These are phyloP conservation scores for Ilex paraguariensis DNA, from an alignment of 305 asterid species.

Conservation along the genomic window DNA sequence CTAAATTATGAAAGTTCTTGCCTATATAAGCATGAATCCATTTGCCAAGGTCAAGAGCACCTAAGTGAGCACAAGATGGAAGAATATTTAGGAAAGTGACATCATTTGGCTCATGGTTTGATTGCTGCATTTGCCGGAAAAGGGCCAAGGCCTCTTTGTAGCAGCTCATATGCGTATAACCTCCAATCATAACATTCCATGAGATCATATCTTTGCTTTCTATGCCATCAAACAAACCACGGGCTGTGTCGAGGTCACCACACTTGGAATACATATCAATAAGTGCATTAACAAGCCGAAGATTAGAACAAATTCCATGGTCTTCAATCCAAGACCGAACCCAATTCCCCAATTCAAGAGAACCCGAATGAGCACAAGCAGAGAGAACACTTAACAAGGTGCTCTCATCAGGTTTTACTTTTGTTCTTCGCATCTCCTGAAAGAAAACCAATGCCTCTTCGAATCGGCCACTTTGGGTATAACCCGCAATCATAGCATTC, in stretches of 20 bases:
- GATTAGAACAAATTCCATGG: constrained; percentile 32
- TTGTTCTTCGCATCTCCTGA: constrained; percentile 37
- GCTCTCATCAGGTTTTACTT: constrained; percentile 46
- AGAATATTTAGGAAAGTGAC: constrained; percentile 53
- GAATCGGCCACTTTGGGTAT: constrained; percentile 41
- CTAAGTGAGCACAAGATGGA: constrained; percentile 62
- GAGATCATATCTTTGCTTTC: constrained; percentile 46
- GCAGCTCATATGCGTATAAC: constrained; percentile 39
- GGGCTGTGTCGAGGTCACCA: constrained; percentile 37
- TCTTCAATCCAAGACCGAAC: constrained; percentile 48
- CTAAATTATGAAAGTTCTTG: constrained; percentile 34
- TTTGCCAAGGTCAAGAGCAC: constrained; percentile 64
- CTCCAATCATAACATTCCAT: constrained; percentile 89
- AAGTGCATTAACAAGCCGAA: constrained; percentile 51
- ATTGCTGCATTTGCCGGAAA: constrained; percentile 43
- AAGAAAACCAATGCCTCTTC: constrained; percentile 52
- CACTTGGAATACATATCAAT: constrained; percentile 73
- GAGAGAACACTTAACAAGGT: constrained; percentile 56
- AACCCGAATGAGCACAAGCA: constrained; percentile 48
- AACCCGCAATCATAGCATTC: constrained; percentile 69
- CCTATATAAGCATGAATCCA: constrained; percentile 59
- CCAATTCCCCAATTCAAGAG: constrained; percentile 33
- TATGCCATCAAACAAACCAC: constrained; percentile 36
- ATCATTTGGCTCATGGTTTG: constrained; percentile 45
- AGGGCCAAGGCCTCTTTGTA: constrained; percentile 52